These are phyloP conservation scores for Starmera pachycereana DNA, from an alignment of 805 yeast genomes.

Conservation along the genomic window DNA sequence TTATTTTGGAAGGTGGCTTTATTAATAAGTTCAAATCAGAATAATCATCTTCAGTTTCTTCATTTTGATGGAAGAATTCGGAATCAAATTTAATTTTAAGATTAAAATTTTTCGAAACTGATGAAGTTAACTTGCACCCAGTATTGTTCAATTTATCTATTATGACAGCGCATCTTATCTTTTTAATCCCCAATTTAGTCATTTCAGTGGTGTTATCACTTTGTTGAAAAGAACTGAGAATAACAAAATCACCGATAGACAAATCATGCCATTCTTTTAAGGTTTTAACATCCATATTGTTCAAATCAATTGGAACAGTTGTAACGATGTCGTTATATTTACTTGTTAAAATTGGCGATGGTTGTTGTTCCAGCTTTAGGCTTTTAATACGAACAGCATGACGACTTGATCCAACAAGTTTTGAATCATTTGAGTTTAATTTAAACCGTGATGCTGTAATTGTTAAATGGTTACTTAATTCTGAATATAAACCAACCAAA, in stretches of 20 bases:
- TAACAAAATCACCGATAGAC: conserved; percentile 7
- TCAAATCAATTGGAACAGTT: conserved; percentile 2
- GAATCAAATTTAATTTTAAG: conserved; percentile 15
- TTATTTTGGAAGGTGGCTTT: conserved; percentile 1
- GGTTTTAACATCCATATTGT: neutral
- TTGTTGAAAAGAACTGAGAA: conserved; percentile 4
- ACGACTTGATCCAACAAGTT: conserved; percentile 11
- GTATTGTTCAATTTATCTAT: neutral
- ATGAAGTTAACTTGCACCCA: neutral
- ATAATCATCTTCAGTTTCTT: neutral
- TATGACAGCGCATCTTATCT: conserved; percentile 2
- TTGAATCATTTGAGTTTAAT: conserved; percentile 2
- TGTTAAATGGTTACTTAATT: conserved; percentile 5
- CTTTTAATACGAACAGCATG: conserved; percentile 6
- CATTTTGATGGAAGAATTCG: neutral
- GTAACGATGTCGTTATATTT: neutral
- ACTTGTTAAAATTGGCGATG: neutral
- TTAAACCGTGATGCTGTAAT: conserved; percentile 8
- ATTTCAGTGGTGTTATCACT: conserved; percentile 3
- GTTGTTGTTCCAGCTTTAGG: neutral
- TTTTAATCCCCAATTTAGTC: conserved; percentile 4
- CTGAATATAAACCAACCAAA: conserved; percentile 1
- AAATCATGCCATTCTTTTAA: conserved; percentile 9
- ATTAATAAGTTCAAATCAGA: neutral
- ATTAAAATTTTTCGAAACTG: conserved; percentile 10